Evolutionary conservation across 2,329 filamentous ascomycete genomes (phyloP), one percentile per base, ranked within the genome.

Genomic region (Talaromyces sp.): DNA sequence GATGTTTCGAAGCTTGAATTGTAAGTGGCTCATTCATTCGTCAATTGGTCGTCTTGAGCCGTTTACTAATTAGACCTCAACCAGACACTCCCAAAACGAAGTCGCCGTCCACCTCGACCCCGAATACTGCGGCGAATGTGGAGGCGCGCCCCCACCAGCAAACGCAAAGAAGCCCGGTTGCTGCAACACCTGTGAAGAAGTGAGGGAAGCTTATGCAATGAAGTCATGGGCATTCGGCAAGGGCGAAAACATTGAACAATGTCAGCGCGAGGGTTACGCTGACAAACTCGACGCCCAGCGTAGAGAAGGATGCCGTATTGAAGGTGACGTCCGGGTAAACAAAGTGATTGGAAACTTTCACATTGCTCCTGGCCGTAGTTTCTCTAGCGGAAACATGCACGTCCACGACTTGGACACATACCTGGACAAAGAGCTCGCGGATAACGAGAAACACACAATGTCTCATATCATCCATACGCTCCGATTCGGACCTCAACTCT

Each of bases 271-370:
- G 80, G 93, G 97, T 77, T 99, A 98, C 78, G 87, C 87, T 67
- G 91, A 97, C 79, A 90, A 89, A 72, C 84, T 99, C 66, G 92
- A 96, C 74, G 88, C 87, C 68, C 94, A 98, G 81, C 87, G 93
- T 64, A 86, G 89, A 60, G 96, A 99, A 81, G 95, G 95, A 66
- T 99, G 95, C 80, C 91, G 95, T 60, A 90, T 99, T 69, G 93
- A 97, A 78, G 95, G 95, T 66, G 87, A 88, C 45, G 86, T 99
- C 71, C 91, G 92, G 57, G 96, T 99, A 70, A 99, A 99, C 85
- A 99, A 99, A 82, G 95, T 99, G 31, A 86, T 99, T 63, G 95
- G 95, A 64, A 99, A 99, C 83, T 99, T 99, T 85, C 95, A 99
- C 79, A 90, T 99, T 72, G 95, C 96, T 0, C 95, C 95, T 1